Evolutionary conservation across 139 green algal species (phyloP), one percentile per base, ranked within the genome.

Genomic region (Chlorella sp.): DNA sequence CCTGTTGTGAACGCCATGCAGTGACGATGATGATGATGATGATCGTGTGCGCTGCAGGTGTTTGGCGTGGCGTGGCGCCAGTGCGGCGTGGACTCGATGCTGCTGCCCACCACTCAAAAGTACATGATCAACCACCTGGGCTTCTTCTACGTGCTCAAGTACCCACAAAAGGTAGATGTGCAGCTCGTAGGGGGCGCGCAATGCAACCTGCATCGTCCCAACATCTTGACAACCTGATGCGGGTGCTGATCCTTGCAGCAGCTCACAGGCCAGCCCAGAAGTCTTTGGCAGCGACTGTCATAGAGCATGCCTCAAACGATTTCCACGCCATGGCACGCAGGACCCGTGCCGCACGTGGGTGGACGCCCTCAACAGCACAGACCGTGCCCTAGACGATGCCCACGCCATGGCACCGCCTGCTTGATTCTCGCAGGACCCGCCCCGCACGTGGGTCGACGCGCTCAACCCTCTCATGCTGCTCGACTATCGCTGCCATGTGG

Each of bases 401-500:
- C n/a, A n/a, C n/a, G n/a, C n/a, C n/a, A n/a, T n/a, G n/a, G n/a
- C 59, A 64, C 22, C 30, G 14, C 27, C 23, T 3, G 3, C 27
- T 30, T 17, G 6, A 68, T 49, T 68, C 31, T 68, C 5, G 29
- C 67, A 74, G 78, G 74, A 78, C 31, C 77, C 69, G 0, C 77
- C 73, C 1, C 67, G 27, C 30, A 74, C 20, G 33, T 68, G 59
- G 55, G 33, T 51, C 27, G 72, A 71, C 24, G 55, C 70, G n/a
- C 65, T 74, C 6, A 69, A 71, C 30, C 74, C 73, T 17, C 62
- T 83, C 31, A 60, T 76, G 36, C 34, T 85, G 34, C 59, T 85
- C 60, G 81, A 86, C 72, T 86, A 86, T 72, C 81, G 81, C 63
- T 86, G 81, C 70, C 81, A 86, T 49, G 78, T 69, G 24, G n/a